These are phyloP conservation scores for Verticillium tricorpus DNA, from an alignment of 2,329 filamentous ascomycete species.

Conservation along the genomic window DNA sequence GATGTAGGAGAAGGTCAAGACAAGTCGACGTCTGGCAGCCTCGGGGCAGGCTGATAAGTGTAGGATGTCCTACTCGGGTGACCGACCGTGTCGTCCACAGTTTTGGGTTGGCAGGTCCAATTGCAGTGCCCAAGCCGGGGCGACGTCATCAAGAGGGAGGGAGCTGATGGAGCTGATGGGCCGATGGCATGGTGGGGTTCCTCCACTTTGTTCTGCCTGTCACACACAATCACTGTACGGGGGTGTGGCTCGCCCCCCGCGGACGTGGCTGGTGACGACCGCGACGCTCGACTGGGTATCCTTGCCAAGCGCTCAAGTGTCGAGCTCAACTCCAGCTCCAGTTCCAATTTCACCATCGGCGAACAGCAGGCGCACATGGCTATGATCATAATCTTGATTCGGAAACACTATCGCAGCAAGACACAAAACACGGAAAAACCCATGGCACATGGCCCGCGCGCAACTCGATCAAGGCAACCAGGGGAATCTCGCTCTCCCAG, in stretches of 20 bases:
- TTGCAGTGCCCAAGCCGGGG: background rate
- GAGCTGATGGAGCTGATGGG: background rate
- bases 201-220: background rate
- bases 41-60: background rate
- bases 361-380: background rate
- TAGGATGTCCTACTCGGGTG: background rate
- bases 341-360: background rate
- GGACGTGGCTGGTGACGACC: background rate
- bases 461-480: conserved; percentile 3
- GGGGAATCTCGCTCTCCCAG: conserved; percentile 5
- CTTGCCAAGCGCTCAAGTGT: background rate
- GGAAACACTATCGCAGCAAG: background rate
- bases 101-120: background rate
- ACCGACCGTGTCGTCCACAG: background rate
- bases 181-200: background rate
- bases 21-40: background rate
- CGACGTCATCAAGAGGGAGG: background rate
- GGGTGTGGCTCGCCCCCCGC: background rate
- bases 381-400: background rate
- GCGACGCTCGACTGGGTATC: background rate
- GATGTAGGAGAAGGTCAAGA: background rate
- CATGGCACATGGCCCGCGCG: background rate
- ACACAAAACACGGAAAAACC: background rate
- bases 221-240: too few relatives aligned
- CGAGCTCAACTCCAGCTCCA: background rate